phyloP scores from a whole-genome alignment of 768 basidiomycete species.

The Russula lepida region DNA sequence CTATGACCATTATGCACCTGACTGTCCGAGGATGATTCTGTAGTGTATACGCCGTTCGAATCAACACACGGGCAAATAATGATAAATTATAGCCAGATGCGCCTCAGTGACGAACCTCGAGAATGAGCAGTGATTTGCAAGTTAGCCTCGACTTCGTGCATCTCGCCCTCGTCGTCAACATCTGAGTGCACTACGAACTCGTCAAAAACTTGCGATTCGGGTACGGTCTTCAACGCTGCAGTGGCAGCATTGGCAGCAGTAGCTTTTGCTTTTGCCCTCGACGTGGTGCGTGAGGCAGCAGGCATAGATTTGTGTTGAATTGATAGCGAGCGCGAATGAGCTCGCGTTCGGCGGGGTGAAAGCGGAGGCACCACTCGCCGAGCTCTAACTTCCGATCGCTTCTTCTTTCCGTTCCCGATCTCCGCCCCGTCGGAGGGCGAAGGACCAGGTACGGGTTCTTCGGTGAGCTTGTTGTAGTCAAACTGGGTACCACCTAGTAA shows the following conservation, averaged over 20 bases:
- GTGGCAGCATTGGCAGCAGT: background rate
- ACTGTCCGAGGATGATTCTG: background rate
- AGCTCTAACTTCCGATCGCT: background rate
- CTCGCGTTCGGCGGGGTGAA: constrained; percentile 1
- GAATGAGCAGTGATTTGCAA: background rate
- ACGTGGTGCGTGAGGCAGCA: background rate
- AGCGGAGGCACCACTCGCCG: background rate
- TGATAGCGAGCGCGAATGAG: background rate
- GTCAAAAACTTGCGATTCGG: background rate
- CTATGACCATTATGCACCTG: background rate
- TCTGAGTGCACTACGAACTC: constrained; percentile 5
- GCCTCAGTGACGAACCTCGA: background rate
- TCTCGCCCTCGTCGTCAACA: constrained; percentile 7
- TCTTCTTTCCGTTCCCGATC: background rate
- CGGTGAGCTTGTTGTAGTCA: background rate
- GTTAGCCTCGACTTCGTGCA: constrained; percentile 11
- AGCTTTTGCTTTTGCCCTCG: background rate
- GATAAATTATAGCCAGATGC: background rate
- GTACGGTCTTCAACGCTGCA: background rate
- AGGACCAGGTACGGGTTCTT: background rate
- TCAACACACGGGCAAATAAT: background rate
- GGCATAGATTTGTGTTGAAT: background rate
- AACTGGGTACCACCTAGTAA: background rate
- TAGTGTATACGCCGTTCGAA: background rate
- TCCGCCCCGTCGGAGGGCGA: background rate